Evolutionary conservation across 768 basidiomycete genomes (phyloP), one percentile per base, ranked within the genome.

Genomic region (Tulasnella sp.): DNA sequence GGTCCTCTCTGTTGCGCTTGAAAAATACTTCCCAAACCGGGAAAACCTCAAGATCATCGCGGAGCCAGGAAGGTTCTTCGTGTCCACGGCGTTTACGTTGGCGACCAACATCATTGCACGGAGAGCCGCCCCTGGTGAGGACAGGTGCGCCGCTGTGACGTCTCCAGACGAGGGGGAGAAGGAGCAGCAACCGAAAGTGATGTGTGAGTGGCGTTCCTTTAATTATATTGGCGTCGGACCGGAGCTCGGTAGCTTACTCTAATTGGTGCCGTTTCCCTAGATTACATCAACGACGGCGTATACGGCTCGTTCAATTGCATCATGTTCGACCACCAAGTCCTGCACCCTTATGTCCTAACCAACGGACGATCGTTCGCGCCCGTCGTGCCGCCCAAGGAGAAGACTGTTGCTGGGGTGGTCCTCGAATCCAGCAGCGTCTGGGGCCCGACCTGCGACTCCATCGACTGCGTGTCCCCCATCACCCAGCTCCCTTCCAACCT

Each of bases 231-330:
- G 67, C 67, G 8, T 72, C 31, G 31, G 42, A 72, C 71, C 31
- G 40, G 42, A 45, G 15, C 34, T 74, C 38, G 31, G 39, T 42
- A 42, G 29, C 34, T 71, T 68, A 71, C 31, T 15, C 38, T 71
- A 9, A 71, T 71, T 19, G 2, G 19, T 12, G 4, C 31, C 72
- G 1, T 76, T 64, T 14, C 49, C 42, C 40, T 83, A 97, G 96
- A 98, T 86, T 99, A 99, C 86, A 95, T 99, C 88, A 99, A 98
- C 85, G 97, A 99, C 83, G 97, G 97, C 64, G 95, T 99, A 52
- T 99, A 99, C 83, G 96, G 97, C 71, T 90, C 94, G 29, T 96
- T 96, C 86, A 96, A 96, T 86, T 96, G 93, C 85, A 96, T 96
- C 84, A 86, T 99, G 81, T 99, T 98, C 84, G 97, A 99, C 84